Percentiles rank a stretch among this genome's conserved stretches.
These are phyloP conservation scores for Breviolum minutum DNA, from an alignment of 73 alveolate species.

Conservation along the genomic window DNA sequence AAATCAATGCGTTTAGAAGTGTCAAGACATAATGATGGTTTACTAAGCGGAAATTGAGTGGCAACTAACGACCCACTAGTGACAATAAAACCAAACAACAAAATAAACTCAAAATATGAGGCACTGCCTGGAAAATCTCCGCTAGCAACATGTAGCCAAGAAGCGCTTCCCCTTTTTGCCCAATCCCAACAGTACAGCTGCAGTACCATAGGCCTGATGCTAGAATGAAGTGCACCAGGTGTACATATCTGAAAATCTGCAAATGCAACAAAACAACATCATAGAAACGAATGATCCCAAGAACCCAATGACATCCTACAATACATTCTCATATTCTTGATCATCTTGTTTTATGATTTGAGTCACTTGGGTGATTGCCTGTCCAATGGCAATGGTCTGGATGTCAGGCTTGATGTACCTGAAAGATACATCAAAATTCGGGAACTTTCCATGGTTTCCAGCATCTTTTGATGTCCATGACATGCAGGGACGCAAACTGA, in stretches of 20 bases:
- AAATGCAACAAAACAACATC: neutral
- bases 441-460: neutral
- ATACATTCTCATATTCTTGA: no score
- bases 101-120: neutral
- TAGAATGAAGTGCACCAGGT: no score
- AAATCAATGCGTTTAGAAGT: neutral
- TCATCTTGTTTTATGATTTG: neutral
- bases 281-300: neutral
- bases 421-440: no score
- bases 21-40: neutral
- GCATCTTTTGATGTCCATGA: neutral
- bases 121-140: neutral
- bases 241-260: neutral
- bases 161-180: constrained; percentile 81
- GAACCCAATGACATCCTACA: no score
- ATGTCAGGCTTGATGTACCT: constrained; percentile 93
- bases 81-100: no score
- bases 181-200: constrained; percentile 86
- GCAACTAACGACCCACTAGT: no score
- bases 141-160: neutral
- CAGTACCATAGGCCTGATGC: constrained; percentile 85
- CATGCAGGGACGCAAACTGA: neutral
- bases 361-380: neutral
- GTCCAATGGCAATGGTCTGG: constrained; percentile 93
- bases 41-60: neutral